A percentile compares a stretch with the other conserved stretches of the same genome.
These are phyloP conservation scores for Penicillium fuscoglaucum DNA, from an alignment of 2,329 filamentous ascomycete species.

Conservation along the genomic window DNA sequence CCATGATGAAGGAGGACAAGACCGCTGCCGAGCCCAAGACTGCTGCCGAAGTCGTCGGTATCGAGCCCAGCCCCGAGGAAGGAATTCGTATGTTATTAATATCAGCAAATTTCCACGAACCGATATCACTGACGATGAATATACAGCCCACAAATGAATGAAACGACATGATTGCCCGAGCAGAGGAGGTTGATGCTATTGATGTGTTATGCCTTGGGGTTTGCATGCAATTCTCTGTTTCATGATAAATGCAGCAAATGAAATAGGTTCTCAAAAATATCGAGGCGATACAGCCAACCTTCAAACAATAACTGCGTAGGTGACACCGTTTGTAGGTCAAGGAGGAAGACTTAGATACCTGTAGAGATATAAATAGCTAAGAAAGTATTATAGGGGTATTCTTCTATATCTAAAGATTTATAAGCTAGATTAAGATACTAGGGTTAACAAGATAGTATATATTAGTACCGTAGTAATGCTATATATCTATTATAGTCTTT, in stretches of 20 bases:
- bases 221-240: constrained; percentile 22
- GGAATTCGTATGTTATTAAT: constrained; percentile 52
- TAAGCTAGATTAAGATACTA: no score
- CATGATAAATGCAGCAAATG: constrained; percentile 28
- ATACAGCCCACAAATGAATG: constrained; percentile 38
- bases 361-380: no score
- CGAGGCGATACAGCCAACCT: background rate
- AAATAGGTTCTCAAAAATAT: constrained; percentile 15
- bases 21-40: constrained; percentile 47
- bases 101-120: constrained; percentile 26
- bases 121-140: constrained; percentile 27
- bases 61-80: constrained; percentile 61
- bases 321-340: no score
- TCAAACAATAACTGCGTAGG: background rate
- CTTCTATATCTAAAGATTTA: no score
- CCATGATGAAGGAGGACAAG: constrained; percentile 92
- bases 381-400: no score
- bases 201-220: constrained; percentile 15
- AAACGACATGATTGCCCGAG: constrained; percentile 18
- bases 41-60: constrained; percentile 63
- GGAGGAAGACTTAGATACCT: no score
- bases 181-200: constrained; percentile 11
- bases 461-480: no score
- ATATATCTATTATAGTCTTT: no score
- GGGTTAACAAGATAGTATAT: no score